Conservation (phyloP, 2,329 filamentous ascomycete species). For the Pyrenochaeta sp. region DNA sequence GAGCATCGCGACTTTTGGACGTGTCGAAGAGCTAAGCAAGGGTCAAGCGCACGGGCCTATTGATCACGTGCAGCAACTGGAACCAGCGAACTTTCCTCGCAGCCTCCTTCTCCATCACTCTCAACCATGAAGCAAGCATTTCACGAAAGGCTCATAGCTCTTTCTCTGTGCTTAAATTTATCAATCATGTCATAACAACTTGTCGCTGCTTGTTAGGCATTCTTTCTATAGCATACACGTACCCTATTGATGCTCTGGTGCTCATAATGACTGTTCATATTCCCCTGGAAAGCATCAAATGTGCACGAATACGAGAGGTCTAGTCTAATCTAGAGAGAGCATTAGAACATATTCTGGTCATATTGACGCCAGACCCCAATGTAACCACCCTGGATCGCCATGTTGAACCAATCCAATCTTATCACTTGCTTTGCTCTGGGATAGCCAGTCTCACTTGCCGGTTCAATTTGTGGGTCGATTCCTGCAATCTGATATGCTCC, state of each 20-base stretch:
- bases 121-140: no score
- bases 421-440: neutral
- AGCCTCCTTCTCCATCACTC: neutral
- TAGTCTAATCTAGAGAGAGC: neutral
- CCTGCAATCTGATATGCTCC: neutral
- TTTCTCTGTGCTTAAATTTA: no score
- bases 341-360: neutral
- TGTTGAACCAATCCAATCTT: neutral
- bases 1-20: conserved; percentile 26
- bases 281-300: neutral
- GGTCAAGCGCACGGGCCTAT: conserved; percentile 14
- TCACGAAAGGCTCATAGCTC: no score
- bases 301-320: neutral
- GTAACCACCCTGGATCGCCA: neutral
- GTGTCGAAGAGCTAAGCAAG: conserved; percentile 21
- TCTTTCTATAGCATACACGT: no score
- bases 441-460: neutral
- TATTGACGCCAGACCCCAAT: neutral
- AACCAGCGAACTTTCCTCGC: neutral
- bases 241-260: no score
- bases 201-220: no score
- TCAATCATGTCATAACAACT: no score
- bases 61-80: conserved; percentile 8
- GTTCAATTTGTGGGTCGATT: neutral
- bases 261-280: no score